Conservation (phyloP, 192 early-diverging fungal genomes). For the Spizellomyces sp. region DNA sequence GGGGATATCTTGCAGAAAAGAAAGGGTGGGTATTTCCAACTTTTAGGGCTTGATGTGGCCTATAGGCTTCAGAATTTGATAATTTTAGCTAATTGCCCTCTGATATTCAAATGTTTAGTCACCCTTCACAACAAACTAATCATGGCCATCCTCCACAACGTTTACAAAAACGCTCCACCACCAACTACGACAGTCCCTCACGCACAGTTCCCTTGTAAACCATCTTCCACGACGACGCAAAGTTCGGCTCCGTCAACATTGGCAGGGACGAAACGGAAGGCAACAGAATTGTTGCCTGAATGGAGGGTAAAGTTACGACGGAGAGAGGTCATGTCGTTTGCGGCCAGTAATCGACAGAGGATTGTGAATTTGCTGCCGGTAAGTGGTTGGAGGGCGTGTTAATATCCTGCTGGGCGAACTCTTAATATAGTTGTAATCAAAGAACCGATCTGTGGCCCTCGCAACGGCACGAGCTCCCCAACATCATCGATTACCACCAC, state of each 20-base stretch:
- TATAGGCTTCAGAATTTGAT: background rate
- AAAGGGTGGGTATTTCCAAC: conserved; percentile 16
- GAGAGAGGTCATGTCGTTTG: conserved; percentile 33
- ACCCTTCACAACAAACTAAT: conserved; percentile 42
- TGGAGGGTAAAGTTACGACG: conserved; percentile 24
- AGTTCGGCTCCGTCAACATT: background rate
- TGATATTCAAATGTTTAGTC: background rate
- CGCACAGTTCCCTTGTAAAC: background rate
- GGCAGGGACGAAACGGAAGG: background rate
- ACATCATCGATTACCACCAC: background rate
- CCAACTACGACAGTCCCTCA: background rate
- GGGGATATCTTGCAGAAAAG: conserved; percentile 20
- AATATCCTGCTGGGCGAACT: background rate
- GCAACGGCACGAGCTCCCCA: background rate
- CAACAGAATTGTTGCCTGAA: conserved; percentile 17
- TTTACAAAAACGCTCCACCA: conserved; percentile 14
- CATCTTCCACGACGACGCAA: background rate
- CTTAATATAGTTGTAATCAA: background rate
- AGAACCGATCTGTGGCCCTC: background rate
- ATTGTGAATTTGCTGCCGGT: conserved; percentile 23
- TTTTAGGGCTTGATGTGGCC: background rate
- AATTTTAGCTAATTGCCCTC: background rate
- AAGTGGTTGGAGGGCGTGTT: background rate
- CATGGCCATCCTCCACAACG: conserved; percentile 44
- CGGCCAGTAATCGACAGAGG: conserved; percentile 7